phyloP scores from a whole-genome alignment of 495 filamentous ascomycete species.

The Elasticomyces elasticus region DNA sequence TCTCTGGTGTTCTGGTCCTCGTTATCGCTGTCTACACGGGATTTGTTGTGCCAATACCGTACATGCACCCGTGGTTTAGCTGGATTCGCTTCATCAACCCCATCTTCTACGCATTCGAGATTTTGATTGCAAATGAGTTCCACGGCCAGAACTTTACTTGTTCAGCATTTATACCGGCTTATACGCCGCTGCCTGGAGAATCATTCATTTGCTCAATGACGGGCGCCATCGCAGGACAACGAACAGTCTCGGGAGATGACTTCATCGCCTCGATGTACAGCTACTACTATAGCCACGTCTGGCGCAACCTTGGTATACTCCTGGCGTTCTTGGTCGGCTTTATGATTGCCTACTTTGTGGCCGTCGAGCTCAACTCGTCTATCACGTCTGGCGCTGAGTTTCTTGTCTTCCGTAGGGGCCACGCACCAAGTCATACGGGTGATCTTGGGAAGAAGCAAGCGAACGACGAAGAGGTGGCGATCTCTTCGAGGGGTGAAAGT shows the following conservation, averaged over 20 bases:
- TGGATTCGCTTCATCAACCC: constrained; percentile 38
- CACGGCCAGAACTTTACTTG: constrained; percentile 13
- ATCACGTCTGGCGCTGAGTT: constrained; percentile 18
- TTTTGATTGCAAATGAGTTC: constrained; percentile 39
- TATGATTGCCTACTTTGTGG: constrained; percentile 17
- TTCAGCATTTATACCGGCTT: constrained; percentile 7
- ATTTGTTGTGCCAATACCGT: constrained; percentile 48
- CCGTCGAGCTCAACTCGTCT: constrained; percentile 17
- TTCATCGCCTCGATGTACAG: constrained; percentile 10
- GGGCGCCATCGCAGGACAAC: constrained; percentile 12
- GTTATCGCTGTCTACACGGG: constrained; percentile 73
- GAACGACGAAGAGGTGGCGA: constrained; percentile 9
- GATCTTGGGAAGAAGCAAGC: constrained; percentile 7
- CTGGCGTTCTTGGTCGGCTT: constrained; percentile 20
- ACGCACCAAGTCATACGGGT: constrained; percentile 14
- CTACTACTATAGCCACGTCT: constrained; percentile 15
- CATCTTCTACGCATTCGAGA: constrained; percentile 33
- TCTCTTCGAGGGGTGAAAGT: constrained; percentile 4
- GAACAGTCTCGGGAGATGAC: constrained; percentile 19
- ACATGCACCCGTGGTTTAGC: constrained; percentile 43
- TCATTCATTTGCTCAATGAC: constrained; percentile 11
- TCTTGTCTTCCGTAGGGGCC: constrained; percentile 18
- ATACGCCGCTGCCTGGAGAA: constrained; percentile 4
- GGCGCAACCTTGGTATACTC: constrained; percentile 27
- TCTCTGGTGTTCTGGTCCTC: constrained; percentile 40